Evolutionary conservation across 176 grass and related monocot genomes (phyloP), one percentile per base, ranked within the genome.

Genomic region (Cenchrus fungigraminus): DNA sequence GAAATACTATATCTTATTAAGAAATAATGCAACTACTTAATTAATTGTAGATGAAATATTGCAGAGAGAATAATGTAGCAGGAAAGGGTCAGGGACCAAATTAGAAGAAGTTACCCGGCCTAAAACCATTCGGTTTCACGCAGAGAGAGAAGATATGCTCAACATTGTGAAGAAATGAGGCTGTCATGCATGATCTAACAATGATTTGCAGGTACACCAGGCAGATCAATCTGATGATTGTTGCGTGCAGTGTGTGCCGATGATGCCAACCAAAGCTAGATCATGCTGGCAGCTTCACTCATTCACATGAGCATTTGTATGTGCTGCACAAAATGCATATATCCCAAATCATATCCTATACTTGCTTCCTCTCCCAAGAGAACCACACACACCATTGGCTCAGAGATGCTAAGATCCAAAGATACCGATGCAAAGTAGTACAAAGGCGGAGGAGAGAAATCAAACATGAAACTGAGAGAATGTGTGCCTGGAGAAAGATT

Each of bases 261-360:
- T 58, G 25, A 52, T 40, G 56, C 28, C 53, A 92, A 79, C 64
- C 80, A 79, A 76, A 92, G 87, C 69, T 92, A 89, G 90, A 92
- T 92, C 90, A 92, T 89, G 90, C 90, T 92, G 90, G 90, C 90
- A 92, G 90, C 90, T 92, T 92, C 87, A 92, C 79, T 86, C 90
- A 72, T 92, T 92, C 90, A 79, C 79, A 83, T 50, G 83, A 29
- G 75, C 90, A 89, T 64, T 45, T 53, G 25, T 3, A 32, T 32
- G 55, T 32, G 55, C 37, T 40, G 37, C 34, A 34, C 34, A 34
- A 16, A 12, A 15, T 19, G 17, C 5, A 19, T 57, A 7, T 19
- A 59, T 20, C 55, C 17, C 55, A 58, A 58, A 58, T 57, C 55
- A 57, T 47, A 10, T n/a, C 62, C 20, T 22, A 3, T 51, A 51